A percentile compares a stretch with the other conserved stretches of the same genome.
Conservation (phyloP, 345 rosid genomes). For the Hevea brasiliensis region DNA sequence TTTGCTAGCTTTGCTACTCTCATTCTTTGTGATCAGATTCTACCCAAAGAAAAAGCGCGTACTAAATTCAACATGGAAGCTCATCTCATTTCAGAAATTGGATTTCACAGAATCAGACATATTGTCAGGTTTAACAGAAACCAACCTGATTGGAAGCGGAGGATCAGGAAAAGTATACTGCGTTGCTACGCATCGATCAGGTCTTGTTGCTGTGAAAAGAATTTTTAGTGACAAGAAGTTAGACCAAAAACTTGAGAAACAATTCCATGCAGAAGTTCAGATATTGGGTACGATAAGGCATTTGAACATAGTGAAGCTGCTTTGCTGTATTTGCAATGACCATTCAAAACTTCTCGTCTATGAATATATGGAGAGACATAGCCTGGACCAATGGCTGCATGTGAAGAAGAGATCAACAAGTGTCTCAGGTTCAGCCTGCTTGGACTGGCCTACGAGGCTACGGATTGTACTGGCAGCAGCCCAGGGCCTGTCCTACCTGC, state of each 20-base stretch:
- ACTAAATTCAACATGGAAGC: slow-evolving; percentile 15
- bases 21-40: slow-evolving; percentile 21
- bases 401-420: not conserved
- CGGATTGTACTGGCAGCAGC: slow-evolving; percentile 28
- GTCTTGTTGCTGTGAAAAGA: slow-evolving; percentile 35
- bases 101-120: slow-evolving; percentile 18
- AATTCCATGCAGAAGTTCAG: slow-evolving; percentile 30
- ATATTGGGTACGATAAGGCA: no score
- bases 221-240: slow-evolving; percentile 16
- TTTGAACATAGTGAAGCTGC: no score
- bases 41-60: slow-evolving; percentile 23
- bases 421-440: no score
- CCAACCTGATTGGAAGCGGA: slow-evolving; percentile 18
- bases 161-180: slow-evolving; percentile 24
- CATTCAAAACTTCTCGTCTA: slow-evolving; percentile 28
- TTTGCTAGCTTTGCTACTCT: slow-evolving; percentile 19
- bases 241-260: slow-evolving; percentile 21
- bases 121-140: slow-evolving; percentile 24
- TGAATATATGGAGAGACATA: slow-evolving; percentile 20
- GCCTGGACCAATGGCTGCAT: slow-evolving; percentile 29
- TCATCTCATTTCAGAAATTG: slow-evolving; percentile 20
- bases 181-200: not conserved
- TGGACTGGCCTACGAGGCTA: slow-evolving; percentile 29
- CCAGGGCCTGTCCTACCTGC: slow-evolving; percentile 26
- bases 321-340: no score